These are phyloP conservation scores for Senna tora DNA, from an alignment of 306 rosid genomes.

Conservation along the genomic window DNA sequence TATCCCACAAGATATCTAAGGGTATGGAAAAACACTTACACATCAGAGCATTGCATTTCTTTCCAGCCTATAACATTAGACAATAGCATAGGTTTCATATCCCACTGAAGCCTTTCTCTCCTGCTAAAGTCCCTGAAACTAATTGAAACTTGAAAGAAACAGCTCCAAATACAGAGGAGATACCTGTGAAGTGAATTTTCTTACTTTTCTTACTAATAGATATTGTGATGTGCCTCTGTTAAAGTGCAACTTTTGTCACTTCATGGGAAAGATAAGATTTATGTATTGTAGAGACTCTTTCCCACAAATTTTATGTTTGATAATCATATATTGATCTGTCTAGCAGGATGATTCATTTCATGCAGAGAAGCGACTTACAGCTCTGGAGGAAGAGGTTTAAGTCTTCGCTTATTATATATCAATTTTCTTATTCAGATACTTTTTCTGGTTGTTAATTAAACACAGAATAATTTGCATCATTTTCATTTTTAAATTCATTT, in stretches of 20 bases:
- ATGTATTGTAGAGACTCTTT: slow-evolving; percentile 3
- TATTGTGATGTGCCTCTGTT: background rate
- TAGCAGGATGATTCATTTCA: slow-evolving; percentile 51
- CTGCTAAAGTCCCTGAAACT: background rate
- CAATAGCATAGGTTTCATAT: background rate
- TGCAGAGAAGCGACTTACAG: slow-evolving; percentile 45
- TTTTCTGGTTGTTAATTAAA: slow-evolving; percentile 9
- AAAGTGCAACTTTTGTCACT: background rate
- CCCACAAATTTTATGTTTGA: slow-evolving; percentile 12
- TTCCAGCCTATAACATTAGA: background rate
- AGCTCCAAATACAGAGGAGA: background rate
- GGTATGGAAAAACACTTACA: background rate
- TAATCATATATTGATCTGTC: slow-evolving; percentile 16
- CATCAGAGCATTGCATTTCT: background rate
- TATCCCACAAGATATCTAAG: background rate
- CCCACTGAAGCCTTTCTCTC: background rate
- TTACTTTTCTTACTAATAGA: background rate
- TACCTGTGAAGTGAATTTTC: background rate
- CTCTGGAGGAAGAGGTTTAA: slow-evolving; percentile 77
- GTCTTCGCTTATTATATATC: background rate
- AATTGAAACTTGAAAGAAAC: background rate
- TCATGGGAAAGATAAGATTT: background rate
- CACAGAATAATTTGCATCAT: background rate
- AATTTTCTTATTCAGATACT: background rate
- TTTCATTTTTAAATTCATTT: slow-evolving; percentile 27